Evolutionary conservation across 2,329 filamentous ascomycete genomes (phyloP).

Genomic region (Ilyonectria destructans): DNA sequence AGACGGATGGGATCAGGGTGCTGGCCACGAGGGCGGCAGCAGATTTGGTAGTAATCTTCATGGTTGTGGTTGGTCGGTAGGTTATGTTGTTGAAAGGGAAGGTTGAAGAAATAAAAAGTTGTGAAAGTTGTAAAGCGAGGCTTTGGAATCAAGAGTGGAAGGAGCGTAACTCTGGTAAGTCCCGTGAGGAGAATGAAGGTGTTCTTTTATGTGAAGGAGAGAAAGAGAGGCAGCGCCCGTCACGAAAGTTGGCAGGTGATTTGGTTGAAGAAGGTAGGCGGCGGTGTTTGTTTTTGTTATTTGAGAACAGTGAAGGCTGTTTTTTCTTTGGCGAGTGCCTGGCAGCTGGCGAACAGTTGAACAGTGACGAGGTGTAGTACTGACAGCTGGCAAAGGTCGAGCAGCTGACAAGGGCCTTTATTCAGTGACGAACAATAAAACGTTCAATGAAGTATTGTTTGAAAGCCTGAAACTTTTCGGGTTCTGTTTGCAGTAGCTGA

Average conservation of each 20-base stretch:
- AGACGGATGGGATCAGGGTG: constrained; percentile 48
- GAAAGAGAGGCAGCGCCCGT: constrained; percentile 37
- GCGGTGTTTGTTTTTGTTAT: constrained; percentile 33
- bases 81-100: constrained; percentile 21
- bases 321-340: constrained; percentile 26
- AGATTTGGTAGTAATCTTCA: constrained; percentile 42
- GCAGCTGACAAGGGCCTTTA: constrained; percentile 19
- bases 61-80: constrained; percentile 30
- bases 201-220: constrained; percentile 38
- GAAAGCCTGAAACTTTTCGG: constrained; percentile 14
- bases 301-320: constrained; percentile 36
- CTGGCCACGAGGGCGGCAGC: constrained; percentile 44
- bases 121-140: constrained; percentile 27
- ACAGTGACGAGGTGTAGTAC: not conserved
- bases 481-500: constrained; percentile 5
- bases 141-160: constrained; percentile 26
- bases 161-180: constrained; percentile 33
- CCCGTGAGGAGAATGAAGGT: constrained; percentile 37
- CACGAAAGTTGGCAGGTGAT: constrained; percentile 32
- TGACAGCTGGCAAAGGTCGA: constrained; percentile 23
- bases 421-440: constrained; percentile 19
- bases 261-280: constrained; percentile 26
- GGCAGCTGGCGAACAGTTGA: constrained; percentile 42
- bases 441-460: constrained; percentile 12
- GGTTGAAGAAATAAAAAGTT: constrained; percentile 25